phyloP scores from a whole-genome alignment of 345 rosid genomes.

The Lumnitzera racemosa region DNA sequence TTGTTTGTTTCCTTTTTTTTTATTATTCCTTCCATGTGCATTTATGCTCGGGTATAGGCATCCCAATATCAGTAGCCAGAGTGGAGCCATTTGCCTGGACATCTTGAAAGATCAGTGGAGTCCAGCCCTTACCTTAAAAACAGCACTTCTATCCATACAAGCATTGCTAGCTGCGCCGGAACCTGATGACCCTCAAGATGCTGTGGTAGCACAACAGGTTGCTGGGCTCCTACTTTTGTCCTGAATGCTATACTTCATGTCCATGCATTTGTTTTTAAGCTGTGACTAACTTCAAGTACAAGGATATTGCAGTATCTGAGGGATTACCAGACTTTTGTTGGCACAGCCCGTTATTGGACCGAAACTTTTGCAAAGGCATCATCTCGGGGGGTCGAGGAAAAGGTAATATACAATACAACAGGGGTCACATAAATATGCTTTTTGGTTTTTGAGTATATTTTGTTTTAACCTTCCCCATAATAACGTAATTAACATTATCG shows the following conservation, averaged over 20 bases:
- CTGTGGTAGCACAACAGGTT: conserved; percentile 99
- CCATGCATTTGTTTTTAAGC: neutral
- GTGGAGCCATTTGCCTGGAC: conserved; percentile 98
- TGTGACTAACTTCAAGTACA: neutral
- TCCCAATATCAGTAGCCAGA: conserved; percentile 98
- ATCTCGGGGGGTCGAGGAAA: conserved; percentile 70
- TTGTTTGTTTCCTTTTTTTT: no score
- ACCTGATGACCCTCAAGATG: conserved; percentile 99
- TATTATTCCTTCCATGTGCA: neutral
- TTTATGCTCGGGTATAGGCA: conserved; percentile 51
- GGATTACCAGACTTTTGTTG: conserved; percentile 76
- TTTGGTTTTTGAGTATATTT: neutral
- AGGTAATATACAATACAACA: conserved; percentile 32
- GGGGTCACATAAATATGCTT: neutral
- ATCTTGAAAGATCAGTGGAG: conserved; percentile 99
- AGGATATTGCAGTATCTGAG: conserved; percentile 60
- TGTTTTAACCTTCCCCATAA: no score
- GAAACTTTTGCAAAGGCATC: conserved; percentile 86
- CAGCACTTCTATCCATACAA: conserved; percentile 94
- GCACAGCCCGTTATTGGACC: conserved; percentile 99
- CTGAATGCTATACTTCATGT: neutral
- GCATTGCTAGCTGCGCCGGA: conserved; percentile 92
- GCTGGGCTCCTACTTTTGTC: conserved; percentile 8
- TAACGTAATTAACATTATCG: no score
- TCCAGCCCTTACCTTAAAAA: conserved; percentile 96